These are phyloP conservation scores for Macrolepiota albuminosa DNA, from an alignment of 768 basidiomycete genomes.

Conservation along the genomic window DNA sequence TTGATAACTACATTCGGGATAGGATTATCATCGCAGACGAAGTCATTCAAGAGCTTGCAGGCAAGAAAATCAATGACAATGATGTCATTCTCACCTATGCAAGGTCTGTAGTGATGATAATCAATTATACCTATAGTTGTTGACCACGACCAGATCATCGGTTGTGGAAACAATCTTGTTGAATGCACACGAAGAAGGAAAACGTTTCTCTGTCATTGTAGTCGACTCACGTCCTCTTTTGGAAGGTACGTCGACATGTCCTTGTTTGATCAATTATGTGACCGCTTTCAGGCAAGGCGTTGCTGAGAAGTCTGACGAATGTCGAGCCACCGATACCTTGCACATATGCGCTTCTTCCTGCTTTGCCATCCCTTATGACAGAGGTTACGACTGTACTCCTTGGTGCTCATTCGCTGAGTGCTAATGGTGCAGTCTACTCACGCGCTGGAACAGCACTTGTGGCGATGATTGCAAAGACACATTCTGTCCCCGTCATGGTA, in stretches of 20 bases:
- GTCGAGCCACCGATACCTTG: slow-evolving; percentile 63
- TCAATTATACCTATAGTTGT: neutral
- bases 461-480: slow-evolving; percentile 91
- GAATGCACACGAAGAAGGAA: slow-evolving; percentile 67
- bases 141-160: slow-evolving; percentile 61
- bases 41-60: slow-evolving; percentile 85
- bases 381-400: slow-evolving; percentile 83
- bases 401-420: slow-evolving; percentile 91
- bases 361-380: slow-evolving; percentile 73
- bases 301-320: slow-evolving; percentile 65
- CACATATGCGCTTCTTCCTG: slow-evolving; percentile 89
- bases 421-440: slow-evolving; percentile 92
- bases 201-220: slow-evolving; percentile 83
- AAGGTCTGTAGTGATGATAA: slow-evolving; percentile 42
- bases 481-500: slow-evolving; percentile 89
- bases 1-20: slow-evolving; percentile 92
- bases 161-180: slow-evolving; percentile 89
- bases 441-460: slow-evolving; percentile 94
- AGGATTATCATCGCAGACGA: slow-evolving; percentile 90
- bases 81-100: slow-evolving; percentile 94
- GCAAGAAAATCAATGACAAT: slow-evolving; percentile 91
- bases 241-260: slow-evolving; percentile 53
- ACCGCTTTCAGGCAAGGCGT: slow-evolving; percentile 58
- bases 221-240: slow-evolving; percentile 93
- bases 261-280: slow-evolving; percentile 1